A percentile compares a stretch with the other conserved stretches of the same genome.
Evolutionary conservation across 768 basidiomycete genomes (phyloP).

Genomic region (Tricholoma furcatifolium): DNA sequence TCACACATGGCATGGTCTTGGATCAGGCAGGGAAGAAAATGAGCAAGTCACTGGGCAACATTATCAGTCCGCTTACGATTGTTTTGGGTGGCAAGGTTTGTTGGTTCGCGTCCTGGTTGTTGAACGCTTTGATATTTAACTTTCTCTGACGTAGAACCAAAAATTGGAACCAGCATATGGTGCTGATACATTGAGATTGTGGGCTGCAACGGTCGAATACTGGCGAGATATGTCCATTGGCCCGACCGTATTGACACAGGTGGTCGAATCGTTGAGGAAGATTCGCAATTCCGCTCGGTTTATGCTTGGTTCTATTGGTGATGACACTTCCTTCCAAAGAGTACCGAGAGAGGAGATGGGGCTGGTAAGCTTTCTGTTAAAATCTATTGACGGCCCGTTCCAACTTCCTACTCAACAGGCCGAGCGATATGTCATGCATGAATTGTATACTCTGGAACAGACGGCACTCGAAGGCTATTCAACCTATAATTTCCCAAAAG

Average conservation of each 20-base stretch:
- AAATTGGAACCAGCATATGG: slow-evolving; percentile 81
- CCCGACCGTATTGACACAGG: slow-evolving; percentile 69
- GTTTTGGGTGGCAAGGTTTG: slow-evolving; percentile 75
- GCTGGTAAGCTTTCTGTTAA: slow-evolving; percentile 47
- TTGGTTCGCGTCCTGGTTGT: slow-evolving; percentile 3
- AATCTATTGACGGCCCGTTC: not conserved
- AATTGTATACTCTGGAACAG: slow-evolving; percentile 71
- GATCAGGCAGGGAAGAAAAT: slow-evolving; percentile 91
- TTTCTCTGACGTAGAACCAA: too few relatives aligned
- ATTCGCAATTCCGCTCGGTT: slow-evolving; percentile 87
- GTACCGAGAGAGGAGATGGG: slow-evolving; percentile 51
- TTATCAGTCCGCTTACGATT: slow-evolving; percentile 80
- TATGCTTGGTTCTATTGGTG: slow-evolving; percentile 75
- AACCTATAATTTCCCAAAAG: slow-evolving; percentile 79
- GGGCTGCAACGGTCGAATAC: slow-evolving; percentile 91
- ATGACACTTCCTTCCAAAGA: slow-evolving; percentile 32
- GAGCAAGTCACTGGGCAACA: slow-evolving; percentile 97
- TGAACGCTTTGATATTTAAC: not conserved
- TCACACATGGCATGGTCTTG: slow-evolving; percentile 97
- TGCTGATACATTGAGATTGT: slow-evolving; percentile 82
- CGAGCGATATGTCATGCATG: slow-evolving; percentile 85
- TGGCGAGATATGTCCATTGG: slow-evolving; percentile 88
- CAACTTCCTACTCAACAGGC: slow-evolving; percentile 41
- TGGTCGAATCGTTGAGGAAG: slow-evolving; percentile 75
- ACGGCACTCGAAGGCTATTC: slow-evolving; percentile 67